Percentiles rank a stretch among this genome's conserved stretches.
Evolutionary conservation across 2,329 filamentous ascomycete genomes (phyloP).

Genomic region (Raffaelea deltoideospora): DNA sequence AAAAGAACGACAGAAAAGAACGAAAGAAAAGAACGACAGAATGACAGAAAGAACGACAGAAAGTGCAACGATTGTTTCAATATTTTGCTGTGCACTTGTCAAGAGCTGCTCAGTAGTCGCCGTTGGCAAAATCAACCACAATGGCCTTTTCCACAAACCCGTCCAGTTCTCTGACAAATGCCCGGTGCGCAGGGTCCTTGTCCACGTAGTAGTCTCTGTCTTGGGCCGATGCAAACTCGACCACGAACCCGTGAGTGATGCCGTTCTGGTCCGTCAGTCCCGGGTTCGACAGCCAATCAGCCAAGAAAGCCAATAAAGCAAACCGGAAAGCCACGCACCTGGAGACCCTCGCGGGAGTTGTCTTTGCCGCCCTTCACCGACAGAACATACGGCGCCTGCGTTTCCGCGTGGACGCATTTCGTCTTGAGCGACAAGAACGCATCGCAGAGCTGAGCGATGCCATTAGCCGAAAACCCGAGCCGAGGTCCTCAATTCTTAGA

Average conservation of each 20-base stretch:
- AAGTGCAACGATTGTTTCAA: too few relatives aligned
- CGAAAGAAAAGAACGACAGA: neutral
- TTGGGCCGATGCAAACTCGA: slow-evolving; percentile 45
- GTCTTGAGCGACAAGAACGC: slow-evolving; percentile 34
- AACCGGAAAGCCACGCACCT: slow-evolving; percentile 29
- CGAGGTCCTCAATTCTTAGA: too few relatives aligned
- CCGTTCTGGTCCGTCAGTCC: slow-evolving; percentile 29
- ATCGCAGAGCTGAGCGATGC: slow-evolving; percentile 19
- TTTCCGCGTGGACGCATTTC: slow-evolving; percentile 44
- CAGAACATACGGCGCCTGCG: slow-evolving; percentile 44
- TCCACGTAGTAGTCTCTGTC: slow-evolving; percentile 56
- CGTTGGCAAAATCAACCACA: slow-evolving; percentile 2
- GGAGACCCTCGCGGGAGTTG: slow-evolving; percentile 44
- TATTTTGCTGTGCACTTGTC: neutral
- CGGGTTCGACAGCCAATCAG: neutral
- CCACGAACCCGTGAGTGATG: slow-evolving; percentile 54
- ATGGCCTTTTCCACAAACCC: neutral
- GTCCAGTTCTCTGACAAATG: slow-evolving; percentile 24
- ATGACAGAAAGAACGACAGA: neutral
- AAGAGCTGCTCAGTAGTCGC: neutral
- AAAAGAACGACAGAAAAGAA: neutral
- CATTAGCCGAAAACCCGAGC: too few relatives aligned
- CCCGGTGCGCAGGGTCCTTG: slow-evolving; percentile 47
- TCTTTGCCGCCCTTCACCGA: slow-evolving; percentile 43
- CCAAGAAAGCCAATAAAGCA: neutral